A percentile compares a stretch with the other conserved stretches of the same genome.
These are phyloP conservation scores for Domatiomyces catenatus DNA, from an alignment of 2,329 filamentous ascomycete species.

Conservation along the genomic window DNA sequence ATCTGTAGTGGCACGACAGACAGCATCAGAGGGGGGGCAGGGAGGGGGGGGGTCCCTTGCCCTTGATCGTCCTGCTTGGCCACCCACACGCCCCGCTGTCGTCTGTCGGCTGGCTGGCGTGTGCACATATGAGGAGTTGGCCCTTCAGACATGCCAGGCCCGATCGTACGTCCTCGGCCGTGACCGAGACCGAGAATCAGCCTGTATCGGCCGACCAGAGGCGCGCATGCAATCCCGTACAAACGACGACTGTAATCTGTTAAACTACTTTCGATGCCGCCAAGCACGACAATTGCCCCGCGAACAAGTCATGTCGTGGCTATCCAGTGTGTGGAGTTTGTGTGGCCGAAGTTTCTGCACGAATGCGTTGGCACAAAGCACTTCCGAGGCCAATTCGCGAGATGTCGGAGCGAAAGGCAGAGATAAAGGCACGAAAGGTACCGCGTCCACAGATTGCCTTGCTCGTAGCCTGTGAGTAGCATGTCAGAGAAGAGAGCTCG, in stretches of 20 bases:
- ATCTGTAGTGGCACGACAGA: background rate
- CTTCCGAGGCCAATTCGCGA: background rate
- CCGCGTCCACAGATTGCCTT: too few species aligned
- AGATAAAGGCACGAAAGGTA: background rate
- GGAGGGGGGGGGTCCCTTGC: too few species aligned
- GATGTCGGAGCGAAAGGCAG: background rate
- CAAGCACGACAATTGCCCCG: background rate
- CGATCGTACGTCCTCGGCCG: background rate
- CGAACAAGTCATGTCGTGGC: background rate
- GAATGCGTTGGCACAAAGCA: constrained; percentile 1
- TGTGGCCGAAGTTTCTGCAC: background rate
- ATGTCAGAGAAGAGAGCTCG: background rate
- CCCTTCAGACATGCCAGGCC: too few species aligned
- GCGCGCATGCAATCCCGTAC: background rate
- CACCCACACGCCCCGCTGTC: background rate
- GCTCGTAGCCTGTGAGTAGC: background rate
- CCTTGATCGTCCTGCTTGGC: background rate
- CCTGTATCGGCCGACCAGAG: too few species aligned
- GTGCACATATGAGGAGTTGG: background rate
- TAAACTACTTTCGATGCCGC: background rate
- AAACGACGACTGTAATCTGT: background rate
- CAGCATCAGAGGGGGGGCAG: background rate
- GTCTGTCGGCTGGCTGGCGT: too few species aligned
- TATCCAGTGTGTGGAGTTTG: background rate
- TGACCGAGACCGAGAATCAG: background rate